These are phyloP conservation scores for Diplodia mutila DNA, from an alignment of 2,329 filamentous ascomycete species.

Conservation along the genomic window DNA sequence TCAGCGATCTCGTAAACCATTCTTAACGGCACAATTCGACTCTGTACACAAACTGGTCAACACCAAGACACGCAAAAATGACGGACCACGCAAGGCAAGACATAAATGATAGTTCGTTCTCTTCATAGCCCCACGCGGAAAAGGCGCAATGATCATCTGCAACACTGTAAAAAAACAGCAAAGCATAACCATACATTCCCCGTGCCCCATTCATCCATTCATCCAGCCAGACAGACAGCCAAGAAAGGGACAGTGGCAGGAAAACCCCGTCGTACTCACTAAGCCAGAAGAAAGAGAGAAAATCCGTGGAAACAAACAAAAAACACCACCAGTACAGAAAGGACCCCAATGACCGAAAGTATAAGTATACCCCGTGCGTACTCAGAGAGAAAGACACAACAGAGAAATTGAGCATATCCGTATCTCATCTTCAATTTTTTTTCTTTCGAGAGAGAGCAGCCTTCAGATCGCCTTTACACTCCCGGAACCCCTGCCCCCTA, in stretches of 20 bases:
- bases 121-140: background rate
- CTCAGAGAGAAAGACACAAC: background rate
- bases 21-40: background rate
- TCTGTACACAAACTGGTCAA: background rate
- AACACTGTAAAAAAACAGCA: background rate
- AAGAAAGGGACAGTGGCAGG: background rate
- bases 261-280: background rate
- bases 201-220: background rate
- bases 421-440: background rate
- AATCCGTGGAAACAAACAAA: background rate
- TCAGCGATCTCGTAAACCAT: background rate
- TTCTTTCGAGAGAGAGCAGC: background rate
- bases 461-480: background rate
- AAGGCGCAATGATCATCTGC: background rate
- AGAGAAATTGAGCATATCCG: background rate
- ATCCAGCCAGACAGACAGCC: background rate
- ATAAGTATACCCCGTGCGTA: background rate
- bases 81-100: background rate
- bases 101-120: background rate
- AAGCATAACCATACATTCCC: background rate
- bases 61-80: background rate
- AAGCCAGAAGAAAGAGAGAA: background rate
- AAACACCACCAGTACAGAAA: background rate
- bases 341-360: background rate
- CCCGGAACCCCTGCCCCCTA: background rate